Evolutionary conservation across 2,329 filamentous ascomycete genomes (phyloP), one percentile per base, ranked within the genome.

Genomic region (Epichloe festucae): DNA sequence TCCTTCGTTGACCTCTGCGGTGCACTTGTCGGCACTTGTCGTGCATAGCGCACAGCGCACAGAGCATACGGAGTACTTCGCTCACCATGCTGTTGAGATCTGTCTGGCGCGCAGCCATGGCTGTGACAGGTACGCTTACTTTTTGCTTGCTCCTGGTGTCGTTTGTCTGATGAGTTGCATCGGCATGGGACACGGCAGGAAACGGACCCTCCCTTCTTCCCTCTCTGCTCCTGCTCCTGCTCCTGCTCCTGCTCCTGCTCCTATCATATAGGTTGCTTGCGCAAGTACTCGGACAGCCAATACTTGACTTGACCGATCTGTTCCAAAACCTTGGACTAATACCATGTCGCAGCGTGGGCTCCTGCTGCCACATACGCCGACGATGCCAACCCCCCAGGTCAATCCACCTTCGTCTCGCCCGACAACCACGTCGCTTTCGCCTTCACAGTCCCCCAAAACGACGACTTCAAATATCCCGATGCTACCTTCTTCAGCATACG

Each of bases 401-500:
- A 71, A 50, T 70, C 71, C 7, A 67, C 65, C 46, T 77, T 77
- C 47, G 60, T 73, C 46, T 68, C 73, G 2, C 67, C 67, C 50
- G 65, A 71, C 52, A 62, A 67, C 48, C 65, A 67, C 19, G 60
- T 76, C 52, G 65, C 66, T n/a, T 80, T 80, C 59, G 71, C 71
- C 48, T 65, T 76, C 52, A 73, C 74, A 50, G 70, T 76, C 21
- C 71, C 76, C 41, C 61, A 71, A n/a, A 65, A 73, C 52, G 57
- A 64, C 27, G 70, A 68, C 52, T 67, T 69, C 44, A 70, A 79
- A 57, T 49, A 50, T 14, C 53, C 53, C 15, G 48, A 46, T 3
- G 45, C 50, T 15, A 60, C 81, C 40, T 80, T 72, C 65, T 77
- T 81, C 62, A 72, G 72, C n/a, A 57, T 82, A 15, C 70, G 73